Percentiles rank a stretch among this genome's conserved stretches.
phyloP scores from a whole-genome alignment of 768 basidiomycete species.

The Naganishia vishniacii region DNA sequence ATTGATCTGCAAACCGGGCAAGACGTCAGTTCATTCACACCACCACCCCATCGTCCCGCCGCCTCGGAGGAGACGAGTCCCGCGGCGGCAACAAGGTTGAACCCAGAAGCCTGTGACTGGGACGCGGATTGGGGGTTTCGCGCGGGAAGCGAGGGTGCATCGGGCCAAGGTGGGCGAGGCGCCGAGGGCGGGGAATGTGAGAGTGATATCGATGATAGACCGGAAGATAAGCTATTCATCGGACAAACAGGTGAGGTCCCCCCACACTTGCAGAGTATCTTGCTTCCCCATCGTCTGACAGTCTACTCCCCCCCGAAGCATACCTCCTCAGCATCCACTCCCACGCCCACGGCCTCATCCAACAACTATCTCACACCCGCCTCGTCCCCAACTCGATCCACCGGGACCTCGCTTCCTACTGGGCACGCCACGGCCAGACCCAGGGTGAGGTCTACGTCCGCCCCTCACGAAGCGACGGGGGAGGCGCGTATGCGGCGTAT shows the following conservation, averaged over 20 bases:
- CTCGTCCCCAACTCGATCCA: constrained; percentile 92
- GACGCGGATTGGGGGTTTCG: constrained; percentile 20
- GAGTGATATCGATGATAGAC: constrained; percentile 30
- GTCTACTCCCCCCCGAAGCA: constrained; percentile 54
- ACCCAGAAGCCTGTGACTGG: constrained; percentile 29
- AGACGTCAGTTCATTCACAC: constrained; percentile 41
- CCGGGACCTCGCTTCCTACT: constrained; percentile 63
- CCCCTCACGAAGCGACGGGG: constrained; percentile 19
- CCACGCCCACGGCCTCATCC: constrained; percentile 53
- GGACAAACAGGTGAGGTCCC: constrained; percentile 60
- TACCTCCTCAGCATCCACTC: constrained; percentile 82
- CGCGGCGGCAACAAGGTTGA: not conserved
- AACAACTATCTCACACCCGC: constrained; percentile 81
- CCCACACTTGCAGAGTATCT: not conserved
- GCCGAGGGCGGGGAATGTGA: constrained; percentile 55
- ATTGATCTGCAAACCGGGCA: constrained; percentile 50
- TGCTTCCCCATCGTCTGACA: not conserved
- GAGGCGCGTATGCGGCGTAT: constrained; percentile 21
- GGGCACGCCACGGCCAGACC: constrained; percentile 68
- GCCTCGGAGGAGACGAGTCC: not conserved
- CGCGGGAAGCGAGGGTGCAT: constrained; percentile 45
- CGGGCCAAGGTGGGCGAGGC: too few species aligned
- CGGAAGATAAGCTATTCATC: constrained; percentile 54
- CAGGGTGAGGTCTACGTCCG: constrained; percentile 20
- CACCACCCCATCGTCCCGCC: constrained; percentile 19